Base-by-base conservation (phyloP, 2,329 filamentous ascomycete species). In the Microdochium trichocladiopsis region DNA sequence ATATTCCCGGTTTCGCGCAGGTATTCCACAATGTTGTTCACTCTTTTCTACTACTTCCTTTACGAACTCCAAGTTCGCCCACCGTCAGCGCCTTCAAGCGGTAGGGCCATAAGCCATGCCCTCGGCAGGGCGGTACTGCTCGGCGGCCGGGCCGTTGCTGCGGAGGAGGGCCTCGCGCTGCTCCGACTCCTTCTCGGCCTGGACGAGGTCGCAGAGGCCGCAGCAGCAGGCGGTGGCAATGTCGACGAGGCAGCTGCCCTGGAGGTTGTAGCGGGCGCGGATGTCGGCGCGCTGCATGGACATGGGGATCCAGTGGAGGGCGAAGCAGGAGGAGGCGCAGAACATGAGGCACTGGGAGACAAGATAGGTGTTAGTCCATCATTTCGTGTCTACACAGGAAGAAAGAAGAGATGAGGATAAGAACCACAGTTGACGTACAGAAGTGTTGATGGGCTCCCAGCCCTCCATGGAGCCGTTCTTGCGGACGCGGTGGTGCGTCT, bases 111-210 rank as follows among this genome's bases (percentile, higher is more conserved):
- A 45, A 16, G 41, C 5, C 41, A 45, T 45, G 21, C 18, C 41
- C 41, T 45, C 16, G 21, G 41, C 41, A 22, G 41, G n/a, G 16
- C 22, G 41, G 21, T 45, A 45, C 41, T 45, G 41, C 41, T 45
- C 41, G 41, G 41, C 41, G 21, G 41, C 10, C 5, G 36, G 8
- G 36, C 11, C 36, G n/a, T 18, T 16, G 21, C 6, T 23, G 21
- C 18, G 41, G n/a, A 45, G 41, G 18, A 45, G 41, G n/a, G 41
- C 41, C 58, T 71, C 71, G 14, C 67, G 70, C 53, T 69, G 58
- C 49, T 63, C 65, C 2, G 67, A 66, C 64, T 78, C 74, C 70
- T 77, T 77, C 37, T 77, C 74, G 55, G 68, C 61, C 70, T 77
- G 74, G 50, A 73, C 65, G 23, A 77, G 60, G 47, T 66, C 63